Base-by-base conservation (phyloP, 257 asterid genomes). In the Jaltomata sinuosa region DNA sequence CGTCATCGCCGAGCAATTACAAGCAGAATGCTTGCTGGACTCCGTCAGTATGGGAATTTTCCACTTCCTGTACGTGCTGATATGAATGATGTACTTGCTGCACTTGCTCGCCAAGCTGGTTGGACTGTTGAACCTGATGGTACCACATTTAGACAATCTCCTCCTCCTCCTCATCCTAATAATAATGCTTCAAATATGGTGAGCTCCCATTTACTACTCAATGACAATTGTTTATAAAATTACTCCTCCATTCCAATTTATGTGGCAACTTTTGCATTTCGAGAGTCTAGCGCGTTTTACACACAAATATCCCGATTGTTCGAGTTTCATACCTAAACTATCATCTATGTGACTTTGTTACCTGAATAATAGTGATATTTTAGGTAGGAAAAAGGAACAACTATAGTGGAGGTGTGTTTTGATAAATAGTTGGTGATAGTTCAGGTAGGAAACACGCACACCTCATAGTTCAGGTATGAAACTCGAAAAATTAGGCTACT, bases 1-100 rank as follows among this genome's bases (percentile, higher is more conserved):
- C 95, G 97, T 11, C 94, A 93, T 88, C 91, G 97, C 12, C 89
- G 97, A 83, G 97, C 97, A 83, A 92, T 93, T 84, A 93, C 97
- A 52, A 92, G 95, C 88, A 87, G 95, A 36, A 92, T 93, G 93
- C 92, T 93, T 3, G 91, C 94, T 78, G 97, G 97, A 38, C 92
- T 93, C 87, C 94, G 95, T 5, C 97, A 93, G 90, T 87, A 93
- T 79, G 97, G 95, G 4, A 93, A 92, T 83, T 93, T 91, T 82
- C 92, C 95, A 45, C 91, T 93, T 38, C 95, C 97, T 0, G 92
- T 94, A 5, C 91, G 97, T 36, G 95, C 97, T 34, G 97, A 93
- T 85, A 93, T 93, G 97, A 93, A 93, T 74, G 97, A 93, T 87
- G 97, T 93, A 59, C 92, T 93, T 78, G 93, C 95, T 45, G 93